phyloP scores from a whole-genome alignment of 1,139 yeast genomes.

The Yamadazyma jaroonii region DNA sequence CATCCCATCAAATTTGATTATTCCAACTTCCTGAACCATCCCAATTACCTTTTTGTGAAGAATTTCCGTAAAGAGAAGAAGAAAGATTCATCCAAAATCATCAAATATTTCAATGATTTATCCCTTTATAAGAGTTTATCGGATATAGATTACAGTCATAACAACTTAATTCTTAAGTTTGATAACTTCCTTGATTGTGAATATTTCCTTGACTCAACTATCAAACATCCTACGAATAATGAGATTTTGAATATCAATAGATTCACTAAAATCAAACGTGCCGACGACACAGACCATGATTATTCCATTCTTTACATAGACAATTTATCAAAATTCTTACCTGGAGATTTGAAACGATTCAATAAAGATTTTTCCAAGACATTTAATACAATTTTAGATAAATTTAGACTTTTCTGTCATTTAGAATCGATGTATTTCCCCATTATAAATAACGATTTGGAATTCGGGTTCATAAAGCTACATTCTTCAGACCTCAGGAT shows the following conservation, averaged over 20 bases:
- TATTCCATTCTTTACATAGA: slow-evolving; percentile 42
- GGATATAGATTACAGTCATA: slow-evolving; percentile 16
- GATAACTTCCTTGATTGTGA: slow-evolving; percentile 38
- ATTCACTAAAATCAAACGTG: slow-evolving; percentile 12
- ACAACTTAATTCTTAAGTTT: slow-evolving; percentile 33
- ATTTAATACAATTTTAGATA: slow-evolving; percentile 25
- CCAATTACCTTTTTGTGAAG: slow-evolving; percentile 62
- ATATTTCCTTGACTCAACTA: slow-evolving; percentile 19
- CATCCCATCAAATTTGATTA: slow-evolving; percentile 19
- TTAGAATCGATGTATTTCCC: slow-evolving; percentile 50
- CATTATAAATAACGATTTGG: slow-evolving; percentile 15
- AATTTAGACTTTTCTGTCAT: slow-evolving; percentile 36
- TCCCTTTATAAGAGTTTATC: slow-evolving; percentile 25
- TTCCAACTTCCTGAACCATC: slow-evolving; percentile 54
- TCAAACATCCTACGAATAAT: slow-evolving; percentile 20
- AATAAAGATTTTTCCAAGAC: slow-evolving; percentile 21
- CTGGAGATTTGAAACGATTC: slow-evolving; percentile 16
- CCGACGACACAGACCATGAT: slow-evolving; percentile 22
- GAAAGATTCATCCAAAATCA: slow-evolving; percentile 17
- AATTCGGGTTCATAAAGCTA: slow-evolving; percentile 34
- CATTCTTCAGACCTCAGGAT: slow-evolving; percentile 21
- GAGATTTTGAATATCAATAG: slow-evolving; percentile 28
- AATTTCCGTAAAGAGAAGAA: slow-evolving; percentile 29
- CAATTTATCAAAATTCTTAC: slow-evolving; percentile 35
- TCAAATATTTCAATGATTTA: slow-evolving; percentile 22